Evolutionary conservation across 2,329 filamentous ascomycete genomes (phyloP).

Genomic region (Botrytis byssoidea): DNA sequence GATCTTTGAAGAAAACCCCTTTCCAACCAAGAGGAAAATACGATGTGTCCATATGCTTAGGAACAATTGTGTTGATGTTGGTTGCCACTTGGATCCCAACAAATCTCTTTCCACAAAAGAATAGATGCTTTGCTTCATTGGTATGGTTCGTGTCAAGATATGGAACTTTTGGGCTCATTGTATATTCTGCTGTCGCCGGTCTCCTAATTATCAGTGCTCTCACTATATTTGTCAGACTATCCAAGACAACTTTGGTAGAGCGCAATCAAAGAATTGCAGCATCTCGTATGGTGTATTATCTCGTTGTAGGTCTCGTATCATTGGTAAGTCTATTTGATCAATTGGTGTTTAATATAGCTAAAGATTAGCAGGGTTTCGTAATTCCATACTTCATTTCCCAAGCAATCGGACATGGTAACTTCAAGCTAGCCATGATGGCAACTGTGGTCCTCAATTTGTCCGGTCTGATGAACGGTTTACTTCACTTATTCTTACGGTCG

Average conservation of each 20-base stretch:
- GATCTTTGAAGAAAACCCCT: conserved; percentile 53
- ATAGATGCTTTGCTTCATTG: conserved; percentile 65
- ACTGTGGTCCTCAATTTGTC: conserved; percentile 65
- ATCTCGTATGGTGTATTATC: conserved; percentile 68
- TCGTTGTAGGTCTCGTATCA: conserved; percentile 52
- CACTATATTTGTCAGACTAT: conserved; percentile 57
- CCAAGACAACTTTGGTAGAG: conserved; percentile 54
- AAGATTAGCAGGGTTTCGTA: conserved; percentile 50
- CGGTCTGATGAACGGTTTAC: conserved; percentile 61
- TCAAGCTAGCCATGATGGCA: conserved; percentile 60
- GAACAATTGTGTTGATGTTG: conserved; percentile 49
- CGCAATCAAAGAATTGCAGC: conserved; percentile 60
- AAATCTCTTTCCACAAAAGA: conserved; percentile 52
- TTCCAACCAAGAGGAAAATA: conserved; percentile 61
- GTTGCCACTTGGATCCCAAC: conserved; percentile 60
- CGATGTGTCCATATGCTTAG: conserved; percentile 57
- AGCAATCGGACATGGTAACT: conserved; percentile 46
- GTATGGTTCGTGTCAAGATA: conserved; percentile 66
- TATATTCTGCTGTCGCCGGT: conserved; percentile 52
- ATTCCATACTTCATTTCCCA: conserved; percentile 64
- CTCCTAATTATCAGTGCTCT: conserved; percentile 51
- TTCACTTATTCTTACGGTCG: conserved; percentile 66
- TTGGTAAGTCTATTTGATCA: conserved; percentile 49
- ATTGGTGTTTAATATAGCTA: conserved; percentile 30
- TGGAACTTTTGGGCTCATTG: conserved; percentile 54